Evolutionary conservation across 2,329 filamentous ascomycete species (phyloP).

Genomic region (Colletotrichum cordylinicola): DNA sequence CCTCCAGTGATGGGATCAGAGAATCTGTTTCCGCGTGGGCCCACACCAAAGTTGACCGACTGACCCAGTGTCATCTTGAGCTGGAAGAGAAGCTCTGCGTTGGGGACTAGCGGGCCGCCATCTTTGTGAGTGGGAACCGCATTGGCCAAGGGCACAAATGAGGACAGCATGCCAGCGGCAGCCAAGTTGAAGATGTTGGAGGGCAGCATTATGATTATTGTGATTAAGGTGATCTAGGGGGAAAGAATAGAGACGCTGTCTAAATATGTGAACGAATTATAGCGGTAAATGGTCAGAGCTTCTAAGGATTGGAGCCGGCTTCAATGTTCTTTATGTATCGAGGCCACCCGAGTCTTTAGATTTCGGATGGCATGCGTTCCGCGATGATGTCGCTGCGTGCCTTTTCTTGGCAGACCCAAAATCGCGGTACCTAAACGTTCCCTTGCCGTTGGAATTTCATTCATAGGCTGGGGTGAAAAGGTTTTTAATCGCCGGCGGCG

Average conservation of each 20-base stretch:
- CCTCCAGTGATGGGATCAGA: not conserved
- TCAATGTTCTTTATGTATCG: not conserved
- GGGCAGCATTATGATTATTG: not conserved
- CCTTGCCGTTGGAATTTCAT: not conserved
- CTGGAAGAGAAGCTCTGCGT: not conserved
- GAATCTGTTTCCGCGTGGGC: not conserved
- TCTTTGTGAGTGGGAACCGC: not conserved
- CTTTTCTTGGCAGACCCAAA: not conserved
- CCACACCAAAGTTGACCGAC: not conserved
- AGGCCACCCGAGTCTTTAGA: not conserved
- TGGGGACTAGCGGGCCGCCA: not conserved
- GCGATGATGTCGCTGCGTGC: not conserved
- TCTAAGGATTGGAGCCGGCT: not conserved
- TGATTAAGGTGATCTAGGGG: not conserved
- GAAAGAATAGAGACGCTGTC: not conserved
- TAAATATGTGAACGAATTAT: not conserved
- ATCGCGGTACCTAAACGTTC: not conserved
- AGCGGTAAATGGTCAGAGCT: not conserved
- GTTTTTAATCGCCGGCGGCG: not conserved
- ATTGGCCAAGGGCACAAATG: not conserved
- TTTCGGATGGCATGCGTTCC: not conserved
- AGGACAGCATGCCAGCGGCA: not conserved
- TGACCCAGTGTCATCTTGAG: not conserved
- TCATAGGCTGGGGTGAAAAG: not conserved
- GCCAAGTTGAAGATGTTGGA: not conserved